Base-by-base conservation (phyloP, 2,329 filamentous ascomycete species). In the Anisogramma anomala region DNA sequence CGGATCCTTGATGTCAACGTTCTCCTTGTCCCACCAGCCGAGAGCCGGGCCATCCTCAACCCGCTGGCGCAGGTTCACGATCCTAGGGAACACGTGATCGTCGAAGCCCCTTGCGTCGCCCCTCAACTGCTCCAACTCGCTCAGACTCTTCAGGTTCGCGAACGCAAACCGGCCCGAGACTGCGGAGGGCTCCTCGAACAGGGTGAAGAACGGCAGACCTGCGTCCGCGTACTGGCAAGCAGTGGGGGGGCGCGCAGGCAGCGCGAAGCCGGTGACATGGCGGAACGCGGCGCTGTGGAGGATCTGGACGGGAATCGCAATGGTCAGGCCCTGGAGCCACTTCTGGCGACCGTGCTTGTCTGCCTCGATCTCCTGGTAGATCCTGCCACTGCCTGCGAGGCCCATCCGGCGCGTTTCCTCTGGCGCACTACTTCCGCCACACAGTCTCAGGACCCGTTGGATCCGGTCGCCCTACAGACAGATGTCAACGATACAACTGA, bases 151-250 rank as follows among this genome's bases (percentile, higher is more conserved):
- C 6, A 52, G 32, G 4, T 11, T 30, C 1, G 13, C 43, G 28
- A 51, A 54, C 11, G 17, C 23, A 14, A 28, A 28, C 7, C 41
- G 26, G 10, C 50, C 50, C 1, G 41, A 33, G 8, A 53, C 39
- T 13, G 23, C 27, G 17, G 41, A 50, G 2, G 49, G 39, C 26
- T 50, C 38, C 34, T 58, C 54, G n/a, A 39, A 46, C 19, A 58
- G 35, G 6, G 53, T 39, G 50, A 57, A 67, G 54, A 66, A 68
- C 1, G 63, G 60, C 1, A 59, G 43, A 2, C 57, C 58, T 6
- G 51, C 22, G 1, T 43, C 11, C 13, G 53, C 52, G 43, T 68
- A 69, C 14, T 19, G 13, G 0, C 49, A 53, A 2, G 56, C 55
- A 3, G 52, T 49, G 36, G 68, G 51, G 0, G 64, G 63, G 3